A percentile compares a stretch with the other conserved stretches of the same genome.
Evolutionary conservation across 31 red algal genomes (phyloP).

Genomic region (Odonthalia washingtoniensis): DNA sequence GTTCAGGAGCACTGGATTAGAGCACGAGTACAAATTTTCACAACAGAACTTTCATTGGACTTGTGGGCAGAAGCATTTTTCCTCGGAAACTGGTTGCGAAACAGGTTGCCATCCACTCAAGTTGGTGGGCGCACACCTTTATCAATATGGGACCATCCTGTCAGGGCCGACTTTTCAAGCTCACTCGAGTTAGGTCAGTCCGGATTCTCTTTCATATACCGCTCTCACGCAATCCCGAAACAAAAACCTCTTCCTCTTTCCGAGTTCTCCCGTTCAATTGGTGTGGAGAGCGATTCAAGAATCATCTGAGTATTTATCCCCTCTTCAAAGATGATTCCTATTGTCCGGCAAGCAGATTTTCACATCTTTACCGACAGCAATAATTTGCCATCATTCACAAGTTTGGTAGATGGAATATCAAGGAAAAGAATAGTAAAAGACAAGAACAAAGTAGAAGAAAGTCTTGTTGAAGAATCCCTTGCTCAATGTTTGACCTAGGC

Average conservation of each 20-base stretch:
- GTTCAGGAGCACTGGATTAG: conserved; percentile 62
- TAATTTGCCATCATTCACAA: not conserved
- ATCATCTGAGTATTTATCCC: not conserved
- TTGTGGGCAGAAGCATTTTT: conserved; percentile 43
- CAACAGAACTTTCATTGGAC: conserved; percentile 26
- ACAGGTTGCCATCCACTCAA: conserved; percentile 22
- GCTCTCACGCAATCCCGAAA: not conserved
- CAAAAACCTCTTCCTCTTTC: not conserved
- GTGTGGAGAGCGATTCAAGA: not conserved
- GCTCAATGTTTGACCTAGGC: too few species aligned
- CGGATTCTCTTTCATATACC: conserved; percentile 4
- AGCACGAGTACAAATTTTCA: conserved; percentile 24
- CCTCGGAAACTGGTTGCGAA: conserved; percentile 49
- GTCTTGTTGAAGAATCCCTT: too few species aligned
- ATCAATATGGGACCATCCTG: not conserved
- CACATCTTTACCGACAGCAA: not conserved
- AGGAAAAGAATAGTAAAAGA: conserved; percentile 1
- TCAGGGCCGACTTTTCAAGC: not conserved
- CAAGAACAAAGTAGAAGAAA: not conserved
- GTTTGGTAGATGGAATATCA: not conserved
- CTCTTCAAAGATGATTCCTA: not conserved
- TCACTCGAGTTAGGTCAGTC: not conserved
- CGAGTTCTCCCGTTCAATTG: not conserved
- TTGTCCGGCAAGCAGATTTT: not conserved
- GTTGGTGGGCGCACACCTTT: conserved; percentile 13